Percentiles rank a stretch among this genome's conserved stretches.
These are phyloP conservation scores for Pseudocercospora macadamiae DNA, from an alignment of 2,329 filamentous ascomycete species.

Conservation along the genomic window DNA sequence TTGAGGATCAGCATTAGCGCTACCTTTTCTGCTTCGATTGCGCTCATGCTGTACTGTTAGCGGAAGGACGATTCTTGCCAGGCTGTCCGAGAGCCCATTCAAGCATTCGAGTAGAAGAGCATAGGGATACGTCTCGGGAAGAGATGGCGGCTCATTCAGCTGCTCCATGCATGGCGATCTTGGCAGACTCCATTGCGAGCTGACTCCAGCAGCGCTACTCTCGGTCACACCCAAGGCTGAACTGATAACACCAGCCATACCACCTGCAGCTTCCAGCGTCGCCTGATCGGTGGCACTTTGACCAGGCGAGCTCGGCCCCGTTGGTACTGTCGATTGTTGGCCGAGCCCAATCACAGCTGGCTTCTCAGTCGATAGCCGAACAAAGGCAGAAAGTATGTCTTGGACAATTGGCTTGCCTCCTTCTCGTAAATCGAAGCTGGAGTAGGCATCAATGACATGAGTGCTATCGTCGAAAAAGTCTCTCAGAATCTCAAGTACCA, in stretches of 20 bases:
- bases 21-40: slow-evolving; percentile 45
- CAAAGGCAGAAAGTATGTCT: slow-evolving; percentile 82
- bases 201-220: slow-evolving; percentile 73
- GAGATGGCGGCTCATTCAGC: slow-evolving; percentile 74
- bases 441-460: slow-evolving; percentile 77
- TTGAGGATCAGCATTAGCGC: slow-evolving; percentile 18
- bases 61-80: slow-evolving; percentile 91
- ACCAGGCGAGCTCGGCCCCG: slow-evolving; percentile 59
- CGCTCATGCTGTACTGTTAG: slow-evolving; percentile 79
- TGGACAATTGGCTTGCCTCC: slow-evolving; percentile 76
- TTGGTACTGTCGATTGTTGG: slow-evolving; percentile 82
- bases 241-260: slow-evolving; percentile 84
- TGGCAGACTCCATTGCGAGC: slow-evolving; percentile 86
- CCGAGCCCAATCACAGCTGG: slow-evolving; percentile 85
- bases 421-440: slow-evolving; percentile 73
- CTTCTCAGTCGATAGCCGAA: slow-evolving; percentile 90
- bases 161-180: slow-evolving; percentile 90
- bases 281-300: slow-evolving; percentile 74
- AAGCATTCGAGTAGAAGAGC: slow-evolving; percentile 86
- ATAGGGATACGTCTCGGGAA: slow-evolving; percentile 94
- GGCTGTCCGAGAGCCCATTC: slow-evolving; percentile 83
- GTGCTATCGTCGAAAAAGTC: slow-evolving; percentile 81
- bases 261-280: slow-evolving; percentile 79
- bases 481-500: slow-evolving; percentile 90
- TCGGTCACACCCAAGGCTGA: slow-evolving; percentile 69